A percentile compares a stretch with the other conserved stretches of the same genome.
These are phyloP conservation scores for Metschnikowia cubensis DNA, from an alignment of 805 yeast genomes.

Conservation along the genomic window DNA sequence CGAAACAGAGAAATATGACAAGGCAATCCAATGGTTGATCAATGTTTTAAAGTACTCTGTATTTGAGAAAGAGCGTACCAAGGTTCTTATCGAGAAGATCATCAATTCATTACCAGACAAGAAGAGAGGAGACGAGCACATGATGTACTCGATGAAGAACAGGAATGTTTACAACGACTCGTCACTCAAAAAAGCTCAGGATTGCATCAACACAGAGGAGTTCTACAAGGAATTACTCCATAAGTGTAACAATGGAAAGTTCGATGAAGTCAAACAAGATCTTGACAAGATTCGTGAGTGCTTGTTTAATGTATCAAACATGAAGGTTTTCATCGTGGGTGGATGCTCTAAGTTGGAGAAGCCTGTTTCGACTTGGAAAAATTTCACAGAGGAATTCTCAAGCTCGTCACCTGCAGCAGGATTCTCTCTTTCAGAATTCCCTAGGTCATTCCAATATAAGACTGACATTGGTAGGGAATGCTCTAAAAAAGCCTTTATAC, in stretches of 20 bases:
- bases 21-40: slow-evolving; percentile 74
- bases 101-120: slow-evolving; percentile 57
- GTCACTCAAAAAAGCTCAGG: slow-evolving; percentile 64
- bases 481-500: slow-evolving; percentile 52
- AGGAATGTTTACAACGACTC: slow-evolving; percentile 51
- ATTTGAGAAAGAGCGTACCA: slow-evolving; percentile 70
- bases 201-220: slow-evolving; percentile 59
- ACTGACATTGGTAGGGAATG: slow-evolving; percentile 56
- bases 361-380: slow-evolving; percentile 61
- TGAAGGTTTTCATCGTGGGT: slow-evolving; percentile 69
- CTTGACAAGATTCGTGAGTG: slow-evolving; percentile 50
- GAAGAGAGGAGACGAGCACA: slow-evolving; percentile 58
- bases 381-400: slow-evolving; percentile 26
- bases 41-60: slow-evolving; percentile 60
- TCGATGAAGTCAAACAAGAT: slow-evolving; percentile 41
- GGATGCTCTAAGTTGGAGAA: slow-evolving; percentile 48
- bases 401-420: slow-evolving; percentile 4
- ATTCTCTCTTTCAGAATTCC: slow-evolving; percentile 33
- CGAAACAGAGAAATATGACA: slow-evolving; percentile 54
- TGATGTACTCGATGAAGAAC: slow-evolving; percentile 62
- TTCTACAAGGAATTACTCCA: slow-evolving; percentile 44
- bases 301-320: slow-evolving; percentile 54
- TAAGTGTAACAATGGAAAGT: slow-evolving; percentile 53
- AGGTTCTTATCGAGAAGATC: slow-evolving; percentile 58
- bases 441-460: slow-evolving; percentile 50